Evolutionary conservation across 129 eudicot genomes (phyloP).

Genomic region (Helichrysum umbraculigerum): DNA sequence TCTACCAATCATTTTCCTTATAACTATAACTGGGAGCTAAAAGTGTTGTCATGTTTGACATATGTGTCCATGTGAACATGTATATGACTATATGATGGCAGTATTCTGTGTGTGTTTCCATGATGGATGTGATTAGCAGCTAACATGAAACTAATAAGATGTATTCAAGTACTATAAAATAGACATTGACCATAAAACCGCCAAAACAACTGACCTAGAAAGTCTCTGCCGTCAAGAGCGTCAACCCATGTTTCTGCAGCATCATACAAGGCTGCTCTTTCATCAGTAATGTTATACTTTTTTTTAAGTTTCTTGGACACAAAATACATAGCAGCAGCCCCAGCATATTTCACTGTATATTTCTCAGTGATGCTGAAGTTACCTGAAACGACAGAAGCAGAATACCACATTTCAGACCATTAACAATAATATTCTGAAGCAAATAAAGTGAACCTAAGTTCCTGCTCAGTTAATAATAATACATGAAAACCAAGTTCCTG

Average conservation of each 20-base stretch:
- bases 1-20: too few species aligned
- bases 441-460: not conserved
- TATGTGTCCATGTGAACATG: not conserved
- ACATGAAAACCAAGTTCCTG: not conserved
- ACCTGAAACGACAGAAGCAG: constrained; percentile 28
- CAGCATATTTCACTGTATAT: constrained; percentile 47
- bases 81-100: too few species aligned
- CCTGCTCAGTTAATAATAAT: not conserved
- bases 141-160: not conserved
- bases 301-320: constrained; percentile 59
- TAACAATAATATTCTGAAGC: too few species aligned
- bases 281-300: constrained; percentile 52
- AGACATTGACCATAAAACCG: not conserved
- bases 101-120: not conserved
- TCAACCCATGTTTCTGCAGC: constrained; percentile 60
- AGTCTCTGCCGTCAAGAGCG: constrained; percentile 57
- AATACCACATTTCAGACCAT: constrained; percentile 1
- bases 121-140: not conserved
- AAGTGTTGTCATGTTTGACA: not conserved
- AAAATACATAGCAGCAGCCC: constrained; percentile 62
- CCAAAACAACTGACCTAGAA: constrained; percentile 45
- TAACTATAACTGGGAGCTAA: not conserved
- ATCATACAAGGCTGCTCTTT: constrained; percentile 52
- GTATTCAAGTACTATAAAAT: not conserved
- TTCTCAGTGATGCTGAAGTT: constrained; percentile 47